Conservation (phyloP, 345 rosid species). For the Carallia pectinifolia region DNA sequence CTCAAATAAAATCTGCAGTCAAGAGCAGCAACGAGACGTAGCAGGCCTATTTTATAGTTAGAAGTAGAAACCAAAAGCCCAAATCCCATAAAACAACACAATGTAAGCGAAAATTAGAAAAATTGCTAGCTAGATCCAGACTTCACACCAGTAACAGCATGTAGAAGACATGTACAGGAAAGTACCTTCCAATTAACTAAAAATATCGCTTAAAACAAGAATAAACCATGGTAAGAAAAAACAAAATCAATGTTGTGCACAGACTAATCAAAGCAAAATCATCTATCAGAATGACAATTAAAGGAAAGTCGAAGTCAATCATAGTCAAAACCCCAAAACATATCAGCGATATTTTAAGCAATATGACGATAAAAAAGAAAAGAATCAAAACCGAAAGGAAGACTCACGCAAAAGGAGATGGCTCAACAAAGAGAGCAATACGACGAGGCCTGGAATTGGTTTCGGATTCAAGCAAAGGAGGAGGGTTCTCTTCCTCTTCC, state of each 20-base stretch:
- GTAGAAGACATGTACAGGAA: not conserved
- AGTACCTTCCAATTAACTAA: no score
- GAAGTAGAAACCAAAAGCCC: not conserved
- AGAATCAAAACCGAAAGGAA: not conserved
- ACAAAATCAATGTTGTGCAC: no score
- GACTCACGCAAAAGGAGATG: conserved; percentile 96
- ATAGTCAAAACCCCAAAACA: not conserved
- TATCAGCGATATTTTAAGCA: not conserved
- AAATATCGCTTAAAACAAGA: not conserved
- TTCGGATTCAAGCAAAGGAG: conserved; percentile 53
- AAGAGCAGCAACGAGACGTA: not conserved
- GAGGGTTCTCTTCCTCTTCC: conserved; percentile 48
- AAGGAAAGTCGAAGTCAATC: conserved; percentile 4
- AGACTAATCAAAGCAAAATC: conserved; percentile 1
- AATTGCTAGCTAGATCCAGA: conserved; percentile 15
- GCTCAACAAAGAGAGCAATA: conserved; percentile 94
- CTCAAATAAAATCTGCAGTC: conserved; percentile 1
- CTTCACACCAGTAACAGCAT: conserved; percentile 7
- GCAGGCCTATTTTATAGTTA: not conserved
- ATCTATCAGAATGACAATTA: conserved; percentile 3
- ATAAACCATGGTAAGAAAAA: not conserved
- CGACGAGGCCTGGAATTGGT: conserved; percentile 61
- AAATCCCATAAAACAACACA: not conserved
- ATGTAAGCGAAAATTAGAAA: not conserved
- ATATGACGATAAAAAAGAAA: not conserved